A percentile compares a stretch with the other conserved stretches of the same genome.
Conservation (phyloP, 768 basidiomycete genomes). For the Hydnomerulius pinastri region DNA sequence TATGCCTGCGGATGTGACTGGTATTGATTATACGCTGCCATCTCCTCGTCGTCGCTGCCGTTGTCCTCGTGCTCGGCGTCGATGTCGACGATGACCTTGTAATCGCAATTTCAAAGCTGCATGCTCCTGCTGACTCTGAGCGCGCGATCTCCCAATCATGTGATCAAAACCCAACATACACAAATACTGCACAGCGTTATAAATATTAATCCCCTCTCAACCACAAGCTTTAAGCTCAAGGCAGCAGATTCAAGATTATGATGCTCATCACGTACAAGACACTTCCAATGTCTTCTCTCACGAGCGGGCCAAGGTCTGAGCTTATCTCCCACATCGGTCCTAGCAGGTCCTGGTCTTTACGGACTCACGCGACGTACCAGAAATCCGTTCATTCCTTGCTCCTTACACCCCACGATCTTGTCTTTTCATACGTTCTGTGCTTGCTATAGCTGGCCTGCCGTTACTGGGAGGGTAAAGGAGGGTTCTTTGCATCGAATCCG, state of each 20-base stretch:
- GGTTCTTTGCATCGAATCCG: too few relatives aligned
- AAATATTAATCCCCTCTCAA: not conserved
- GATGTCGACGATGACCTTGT: not conserved
- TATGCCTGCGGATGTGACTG: conserved; percentile 9
- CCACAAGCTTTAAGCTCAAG: not conserved
- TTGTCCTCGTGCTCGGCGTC: not conserved
- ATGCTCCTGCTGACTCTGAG: conserved; percentile 3
- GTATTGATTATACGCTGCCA: conserved; percentile 26
- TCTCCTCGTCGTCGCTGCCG: not conserved
- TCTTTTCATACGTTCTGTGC: too few relatives aligned
- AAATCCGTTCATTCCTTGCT: not conserved
- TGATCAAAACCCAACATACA: conserved; percentile 17
- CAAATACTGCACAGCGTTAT: conserved; percentile 22
- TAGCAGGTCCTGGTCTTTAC: conserved; percentile 30
- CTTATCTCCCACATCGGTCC: conserved; percentile 33
- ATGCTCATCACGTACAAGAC: conserved; percentile 39
- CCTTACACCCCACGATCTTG: not conserved
- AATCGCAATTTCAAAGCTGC: conserved; percentile 6
- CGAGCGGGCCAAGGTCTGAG: conserved; percentile 46
- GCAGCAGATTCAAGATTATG: conserved; percentile 44
- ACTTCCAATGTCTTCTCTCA: conserved; percentile 20
- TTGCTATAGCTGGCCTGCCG: too few relatives aligned
- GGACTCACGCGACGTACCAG: conserved; percentile 21
- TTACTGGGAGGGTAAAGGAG: too few relatives aligned
- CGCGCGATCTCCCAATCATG: conserved; percentile 14